phyloP scores from a whole-genome alignment of 2,329 filamentous ascomycete species.

The Didymella sp. region DNA sequence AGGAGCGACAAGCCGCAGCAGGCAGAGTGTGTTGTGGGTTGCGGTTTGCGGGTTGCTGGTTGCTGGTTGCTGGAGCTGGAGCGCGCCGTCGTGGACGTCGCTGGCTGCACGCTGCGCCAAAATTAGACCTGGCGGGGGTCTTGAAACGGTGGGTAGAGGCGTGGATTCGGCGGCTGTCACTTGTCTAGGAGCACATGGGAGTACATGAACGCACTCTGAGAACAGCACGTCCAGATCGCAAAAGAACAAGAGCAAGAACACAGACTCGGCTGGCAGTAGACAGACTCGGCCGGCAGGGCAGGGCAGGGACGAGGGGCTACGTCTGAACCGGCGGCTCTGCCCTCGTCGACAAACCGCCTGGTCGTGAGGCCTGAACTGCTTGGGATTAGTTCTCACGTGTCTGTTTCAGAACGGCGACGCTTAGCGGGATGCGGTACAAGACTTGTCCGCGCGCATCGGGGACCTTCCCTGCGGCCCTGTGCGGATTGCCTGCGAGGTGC shows the following conservation, averaged over 20 bases:
- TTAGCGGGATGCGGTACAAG: slow-evolving; percentile 3
- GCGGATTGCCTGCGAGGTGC: slow-evolving; percentile 10
- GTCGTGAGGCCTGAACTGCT: slow-evolving; percentile 25
- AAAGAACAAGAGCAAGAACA: background rate
- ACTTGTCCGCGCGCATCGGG: slow-evolving; percentile 10
- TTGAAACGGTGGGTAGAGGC: slow-evolving; percentile 5
- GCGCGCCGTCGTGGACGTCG: slow-evolving; percentile 25
- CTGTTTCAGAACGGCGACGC: slow-evolving; percentile 10
- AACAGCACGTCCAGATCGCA: background rate
- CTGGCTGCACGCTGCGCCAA: slow-evolving; percentile 16
- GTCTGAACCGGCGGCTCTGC: slow-evolving; percentile 27
- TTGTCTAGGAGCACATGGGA: background rate
- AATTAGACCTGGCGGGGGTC: slow-evolving; percentile 20
- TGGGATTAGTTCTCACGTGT: slow-evolving; percentile 28
- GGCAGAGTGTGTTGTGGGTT: slow-evolving; percentile 1
- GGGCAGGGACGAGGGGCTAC: slow-evolving; percentile 27
- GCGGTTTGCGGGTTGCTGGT: too few relatives aligned
- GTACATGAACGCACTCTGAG: too few relatives aligned
- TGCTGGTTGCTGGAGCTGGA: too few relatives aligned
- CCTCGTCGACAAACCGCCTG: slow-evolving; percentile 23
- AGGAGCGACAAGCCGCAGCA: slow-evolving; percentile 4
- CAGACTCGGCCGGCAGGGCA: too few relatives aligned
- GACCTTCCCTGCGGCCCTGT: slow-evolving; percentile 13
- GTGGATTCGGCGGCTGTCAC: slow-evolving; percentile 2
- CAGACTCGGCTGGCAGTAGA: slow-evolving; percentile 18